These are phyloP conservation scores for Skeletonema marinoi DNA, from an alignment of 108 stramenopile species.

Conservation along the genomic window DNA sequence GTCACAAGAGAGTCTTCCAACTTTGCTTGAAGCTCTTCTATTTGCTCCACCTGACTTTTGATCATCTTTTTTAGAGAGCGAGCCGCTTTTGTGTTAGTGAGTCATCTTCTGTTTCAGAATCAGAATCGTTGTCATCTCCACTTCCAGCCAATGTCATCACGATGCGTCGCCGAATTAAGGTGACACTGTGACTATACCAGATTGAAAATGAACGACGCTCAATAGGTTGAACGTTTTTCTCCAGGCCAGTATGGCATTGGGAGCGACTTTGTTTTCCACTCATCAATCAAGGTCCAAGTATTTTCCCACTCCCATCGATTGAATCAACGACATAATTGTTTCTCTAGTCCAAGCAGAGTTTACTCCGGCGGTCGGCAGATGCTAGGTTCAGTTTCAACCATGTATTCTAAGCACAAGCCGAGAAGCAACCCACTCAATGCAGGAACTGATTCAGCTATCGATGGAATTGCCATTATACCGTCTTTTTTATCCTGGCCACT, in stretches of 20 bases:
- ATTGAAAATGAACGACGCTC: slow-evolving; percentile 50
- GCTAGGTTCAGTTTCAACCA: slow-evolving; percentile 25
- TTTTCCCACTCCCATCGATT: slow-evolving; percentile 47
- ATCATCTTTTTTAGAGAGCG: slow-evolving; percentile 61
- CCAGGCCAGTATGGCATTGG: slow-evolving; percentile 38
- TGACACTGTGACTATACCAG: slow-evolving; percentile 61
- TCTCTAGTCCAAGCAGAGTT: slow-evolving; percentile 44
- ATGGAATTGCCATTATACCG: background rate
- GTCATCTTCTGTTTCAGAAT: slow-evolving; percentile 23
- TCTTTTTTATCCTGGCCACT: background rate
- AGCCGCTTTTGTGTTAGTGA: background rate
- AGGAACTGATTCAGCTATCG: slow-evolving; percentile 15
- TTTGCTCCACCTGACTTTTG: slow-evolving; percentile 65
- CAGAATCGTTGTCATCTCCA: slow-evolving; percentile 37
- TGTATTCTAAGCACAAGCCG: slow-evolving; percentile 69
- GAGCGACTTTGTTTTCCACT: slow-evolving; percentile 36
- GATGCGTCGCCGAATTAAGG: slow-evolving; percentile 67
- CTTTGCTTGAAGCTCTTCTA: slow-evolving; percentile 62
- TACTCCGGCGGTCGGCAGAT: slow-evolving; percentile 26
- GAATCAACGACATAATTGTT: slow-evolving; percentile 44
- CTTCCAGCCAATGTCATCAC: slow-evolving; percentile 64
- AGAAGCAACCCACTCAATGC: slow-evolving; percentile 63
- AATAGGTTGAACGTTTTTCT: slow-evolving; percentile 28
- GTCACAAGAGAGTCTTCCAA: slow-evolving; percentile 46
- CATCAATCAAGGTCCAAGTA: slow-evolving; percentile 43